Conservation (phyloP, 306 rosid genomes). For the Macrotyloma uniflorum region DNA sequence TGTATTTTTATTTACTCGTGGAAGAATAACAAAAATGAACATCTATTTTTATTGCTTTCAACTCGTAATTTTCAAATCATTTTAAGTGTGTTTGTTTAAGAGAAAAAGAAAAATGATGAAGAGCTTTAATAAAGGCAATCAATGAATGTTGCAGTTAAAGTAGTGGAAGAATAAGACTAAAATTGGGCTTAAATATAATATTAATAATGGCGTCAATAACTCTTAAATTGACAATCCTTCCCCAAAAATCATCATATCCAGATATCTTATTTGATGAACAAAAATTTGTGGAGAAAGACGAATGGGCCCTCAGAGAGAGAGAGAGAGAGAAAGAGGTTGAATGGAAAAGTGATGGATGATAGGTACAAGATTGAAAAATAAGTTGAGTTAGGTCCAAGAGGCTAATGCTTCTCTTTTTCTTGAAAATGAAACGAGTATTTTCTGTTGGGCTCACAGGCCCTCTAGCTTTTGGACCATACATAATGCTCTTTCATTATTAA, state of each 20-base stretch:
- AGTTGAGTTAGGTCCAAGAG: slow-evolving; percentile 4
- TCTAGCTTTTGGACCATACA: not conserved
- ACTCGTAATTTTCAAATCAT: too few species aligned
- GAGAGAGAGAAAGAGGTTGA: not conserved
- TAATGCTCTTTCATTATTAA: not conserved
- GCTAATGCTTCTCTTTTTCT: slow-evolving; percentile 11
- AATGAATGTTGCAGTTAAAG: not conserved
- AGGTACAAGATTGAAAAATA: not conserved
- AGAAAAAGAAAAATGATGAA: too few species aligned
- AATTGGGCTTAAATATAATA: not conserved
- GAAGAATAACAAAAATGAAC: too few species aligned
- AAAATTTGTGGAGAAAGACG: slow-evolving; percentile 4
- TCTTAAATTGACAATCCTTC: not conserved
- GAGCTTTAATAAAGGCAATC: not conserved
- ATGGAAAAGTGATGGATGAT: slow-evolving; percentile 24
- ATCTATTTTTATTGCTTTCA: too few species aligned
- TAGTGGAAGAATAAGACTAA: not conserved
- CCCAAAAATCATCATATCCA: not conserved
- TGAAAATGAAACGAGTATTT: slow-evolving; percentile 16
- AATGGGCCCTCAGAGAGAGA: slow-evolving; percentile 3
- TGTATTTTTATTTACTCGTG: too few species aligned
- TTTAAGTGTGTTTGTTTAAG: too few species aligned
- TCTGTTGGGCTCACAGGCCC: not conserved
- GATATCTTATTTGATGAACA: not conserved
- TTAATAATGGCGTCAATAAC: not conserved